phyloP scores from a whole-genome alignment of 1,139 yeast species.

The Schwanniomyces etchellsii region DNA sequence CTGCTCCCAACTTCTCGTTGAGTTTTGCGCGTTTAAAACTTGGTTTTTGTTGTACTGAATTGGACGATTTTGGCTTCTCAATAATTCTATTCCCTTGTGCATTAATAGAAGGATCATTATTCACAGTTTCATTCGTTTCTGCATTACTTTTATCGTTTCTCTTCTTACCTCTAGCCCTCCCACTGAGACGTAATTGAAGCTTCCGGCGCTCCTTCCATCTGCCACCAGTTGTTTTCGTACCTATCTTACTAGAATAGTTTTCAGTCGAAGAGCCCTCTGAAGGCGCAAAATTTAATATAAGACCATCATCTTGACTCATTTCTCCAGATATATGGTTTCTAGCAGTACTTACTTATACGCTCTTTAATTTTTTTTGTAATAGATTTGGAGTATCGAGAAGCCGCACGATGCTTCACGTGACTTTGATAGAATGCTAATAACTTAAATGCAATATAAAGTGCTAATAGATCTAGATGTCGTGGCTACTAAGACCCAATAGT shows the following conservation, averaged over 20 bases:
- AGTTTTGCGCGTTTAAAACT: slow-evolving; percentile 23
- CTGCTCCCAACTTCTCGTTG: slow-evolving; percentile 40
- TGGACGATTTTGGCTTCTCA: neutral
- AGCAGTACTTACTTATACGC: neutral
- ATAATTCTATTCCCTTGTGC: neutral
- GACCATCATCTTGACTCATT: slow-evolving; percentile 52
- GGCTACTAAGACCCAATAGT: too few relatives aligned
- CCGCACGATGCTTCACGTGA: slow-evolving; percentile 1
- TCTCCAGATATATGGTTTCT: neutral
- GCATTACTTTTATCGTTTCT: slow-evolving; percentile 6
- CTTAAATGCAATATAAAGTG: too few relatives aligned
- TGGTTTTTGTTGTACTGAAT: slow-evolving; percentile 10
- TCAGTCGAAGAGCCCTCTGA: slow-evolving; percentile 15
- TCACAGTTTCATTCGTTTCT: neutral
- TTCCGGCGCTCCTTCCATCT: slow-evolving; percentile 76
- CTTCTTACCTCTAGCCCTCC: slow-evolving; percentile 35
- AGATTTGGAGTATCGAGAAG: neutral
- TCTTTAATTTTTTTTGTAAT: slow-evolving; percentile 1
- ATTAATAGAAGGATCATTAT: too few relatives aligned
- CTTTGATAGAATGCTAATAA: too few relatives aligned
- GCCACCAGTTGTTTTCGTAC: slow-evolving; percentile 55
- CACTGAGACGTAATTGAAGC: slow-evolving; percentile 43
- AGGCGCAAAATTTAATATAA: slow-evolving; percentile 58
- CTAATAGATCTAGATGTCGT: too few relatives aligned
- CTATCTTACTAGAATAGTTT: slow-evolving; percentile 8